Base-by-base conservation (phyloP, 2,329 filamentous ascomycete species). In the Hypoxylon sp. region DNA sequence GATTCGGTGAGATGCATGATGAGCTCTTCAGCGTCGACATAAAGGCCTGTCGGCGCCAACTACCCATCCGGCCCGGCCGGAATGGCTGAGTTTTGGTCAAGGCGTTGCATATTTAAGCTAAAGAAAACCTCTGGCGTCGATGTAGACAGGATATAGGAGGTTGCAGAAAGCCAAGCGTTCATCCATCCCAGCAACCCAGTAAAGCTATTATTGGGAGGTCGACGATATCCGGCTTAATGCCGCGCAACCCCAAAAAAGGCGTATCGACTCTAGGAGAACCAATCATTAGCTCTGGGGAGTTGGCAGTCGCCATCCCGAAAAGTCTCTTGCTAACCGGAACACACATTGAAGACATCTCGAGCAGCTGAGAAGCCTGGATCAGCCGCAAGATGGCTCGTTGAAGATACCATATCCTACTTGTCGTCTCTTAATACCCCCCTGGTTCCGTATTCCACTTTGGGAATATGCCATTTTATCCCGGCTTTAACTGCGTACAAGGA, bases 161-260 rank as follows among this genome's bases (percentile, higher is more conserved):
- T 68, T 73, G 67, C 70, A 74, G 59, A 53, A 63, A 61, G 72
- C 74, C 72, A 75, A 74, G 73, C 59, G 35, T 59, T 67, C 65
- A 53, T 69, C 63, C 59, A 69, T 73, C 55, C 71, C 69, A 74
- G 60, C 63, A 69, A 61, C 67, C 69, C 69, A 75, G 71, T 69
- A 71, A 67, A 65, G 58, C 52, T 69, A 42, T 68, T 64, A 47
- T 63, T 65, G 21, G 58, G 62, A 51, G 62, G 65, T 63, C 62
- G 55, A 67, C 64, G 73, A 71, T 74, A 65, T 70, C 73, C 72
- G 72, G 68, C 70, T 75, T 73, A 75, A 75, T 73, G 72, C 72
- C 70, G 70, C 73, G 53, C 54, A 70, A 69, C 62, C 66, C 69
- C 66, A 71, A 57, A 65, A 60, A 67, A 59, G 17, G 63, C 66